These are phyloP conservation scores for Clitoria ternatea DNA, from an alignment of 306 rosid species.

Conservation along the genomic window DNA sequence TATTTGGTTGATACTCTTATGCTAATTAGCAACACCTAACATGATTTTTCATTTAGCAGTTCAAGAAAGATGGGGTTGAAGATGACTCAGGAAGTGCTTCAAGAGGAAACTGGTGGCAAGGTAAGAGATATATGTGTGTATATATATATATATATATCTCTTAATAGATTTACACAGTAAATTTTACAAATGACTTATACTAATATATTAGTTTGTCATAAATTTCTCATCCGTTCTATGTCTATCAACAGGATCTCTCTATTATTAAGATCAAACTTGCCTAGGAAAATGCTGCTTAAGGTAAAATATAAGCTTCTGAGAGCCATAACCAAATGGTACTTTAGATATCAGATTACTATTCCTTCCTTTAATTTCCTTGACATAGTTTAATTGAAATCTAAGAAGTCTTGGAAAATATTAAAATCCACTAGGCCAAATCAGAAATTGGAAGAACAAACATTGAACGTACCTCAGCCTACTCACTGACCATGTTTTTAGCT, in stretches of 20 bases:
- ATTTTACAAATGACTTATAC: background rate
- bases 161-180: background rate
- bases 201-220: background rate
- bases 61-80: conserved; percentile 64
- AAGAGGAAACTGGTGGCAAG: conserved; percentile 97
- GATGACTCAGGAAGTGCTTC: conserved; percentile 80
- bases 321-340: background rate
- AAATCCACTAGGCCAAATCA: background rate
- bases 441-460: background rate
- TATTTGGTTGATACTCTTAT: background rate
- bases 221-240: conserved; percentile 4
- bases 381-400: background rate
- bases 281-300: conserved; percentile 34
- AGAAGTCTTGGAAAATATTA: background rate
- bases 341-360: background rate
- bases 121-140: conserved; percentile 40
- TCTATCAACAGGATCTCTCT: conserved; percentile 60
- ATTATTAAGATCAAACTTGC: conserved; percentile 49
- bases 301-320: conserved; percentile 33
- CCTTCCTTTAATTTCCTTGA: background rate
- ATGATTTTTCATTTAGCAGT: conserved; percentile 28
- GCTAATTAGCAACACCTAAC: background rate
- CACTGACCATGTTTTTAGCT: background rate
- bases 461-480: background rate
- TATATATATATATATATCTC: background rate